Base-by-base conservation (phyloP, 352 stramenopile species). In the Globisporangium recalcitrans region DNA sequence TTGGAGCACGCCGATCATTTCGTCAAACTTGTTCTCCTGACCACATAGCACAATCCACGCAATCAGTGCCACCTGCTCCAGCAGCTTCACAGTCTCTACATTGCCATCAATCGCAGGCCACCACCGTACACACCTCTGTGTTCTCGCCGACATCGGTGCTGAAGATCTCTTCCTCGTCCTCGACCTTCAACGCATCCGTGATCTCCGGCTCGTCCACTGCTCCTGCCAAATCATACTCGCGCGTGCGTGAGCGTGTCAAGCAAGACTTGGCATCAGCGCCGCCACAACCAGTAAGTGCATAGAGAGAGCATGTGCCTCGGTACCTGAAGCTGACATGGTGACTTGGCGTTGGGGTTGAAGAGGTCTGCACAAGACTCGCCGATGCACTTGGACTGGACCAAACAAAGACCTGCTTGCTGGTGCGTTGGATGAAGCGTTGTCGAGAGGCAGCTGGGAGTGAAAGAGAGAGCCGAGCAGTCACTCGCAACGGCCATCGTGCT, bases 1-100 rank as follows among this genome's bases (percentile, higher is more conserved):
- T 48, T 92, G 84, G 24, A 92, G 70, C 38, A 82, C 77, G 32
- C 79, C 82, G 44, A 91, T 90, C 78, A 89, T 90, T 54, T 91
- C 69, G 48, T 95, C 85, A 47, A 95, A 87, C 46, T 89, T 80
- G 57, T 72, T 71, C 59, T 92, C 75, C 71, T 85, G 48, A 5
- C 3, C 26, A 1, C 22, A 52, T 9, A 51, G 7, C 13, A 36
- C 21, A 11, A 29, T 11, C 13, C 36, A 42, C 36, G n/a, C 4
- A 13, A 44, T 44, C 36, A 44, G 36, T n/a, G 8, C 9, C 4
- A 0, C 14, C n/a, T 14, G 14, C 14, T 44, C n/a, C 14, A 21
- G 36, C 36, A n/a, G n/a, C n/a, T n/a, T n/a, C n/a, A n/a, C n/a
- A n/a, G n/a, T n/a, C n/a, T n/a, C n/a, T n/a, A n/a, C n/a, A n/a